phyloP scores from a whole-genome alignment of 1,284 basidiomycete species.

The Ganoderma lucidum region DNA sequence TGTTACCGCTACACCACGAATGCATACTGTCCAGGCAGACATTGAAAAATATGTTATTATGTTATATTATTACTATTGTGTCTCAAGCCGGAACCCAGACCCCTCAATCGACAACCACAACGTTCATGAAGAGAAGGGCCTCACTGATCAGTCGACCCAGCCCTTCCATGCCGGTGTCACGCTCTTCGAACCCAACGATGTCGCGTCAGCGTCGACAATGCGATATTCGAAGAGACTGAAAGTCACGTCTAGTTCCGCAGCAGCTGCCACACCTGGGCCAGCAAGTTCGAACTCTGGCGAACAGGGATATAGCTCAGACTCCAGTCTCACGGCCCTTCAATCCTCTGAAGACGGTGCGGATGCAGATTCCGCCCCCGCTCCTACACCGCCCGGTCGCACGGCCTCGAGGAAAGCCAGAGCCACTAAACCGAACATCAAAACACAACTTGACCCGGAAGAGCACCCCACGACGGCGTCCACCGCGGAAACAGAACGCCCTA shows the following conservation, averaged over 20 bases:
- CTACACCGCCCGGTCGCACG: background rate
- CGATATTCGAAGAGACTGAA: constrained; percentile 28
- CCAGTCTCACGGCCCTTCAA: background rate
- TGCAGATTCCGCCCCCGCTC: no score
- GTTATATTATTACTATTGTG: background rate
- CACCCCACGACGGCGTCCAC: background rate
- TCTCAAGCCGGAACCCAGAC: no score
- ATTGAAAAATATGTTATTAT: background rate
- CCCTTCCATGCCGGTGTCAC: constrained; percentile 28
- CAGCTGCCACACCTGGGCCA: background rate
- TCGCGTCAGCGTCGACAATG: background rate
- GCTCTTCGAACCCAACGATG: constrained; percentile 23
- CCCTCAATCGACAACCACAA: background rate
- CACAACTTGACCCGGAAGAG: constrained; percentile 1
- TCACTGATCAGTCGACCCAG: constrained; percentile 22
- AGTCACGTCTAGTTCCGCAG: constrained; percentile 4
- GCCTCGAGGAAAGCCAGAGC: background rate
- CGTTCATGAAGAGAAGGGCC: constrained; percentile 24
- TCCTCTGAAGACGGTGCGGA: background rate
- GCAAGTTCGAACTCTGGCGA: background rate
- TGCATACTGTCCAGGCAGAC: background rate
- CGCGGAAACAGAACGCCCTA: background rate
- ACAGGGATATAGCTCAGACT: background rate
- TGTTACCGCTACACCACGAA: constrained; percentile 51
- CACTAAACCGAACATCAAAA: constrained; percentile 8